Conservation (phyloP, 352 stramenopile genomes). For the Phytophthora citricola region DNA sequence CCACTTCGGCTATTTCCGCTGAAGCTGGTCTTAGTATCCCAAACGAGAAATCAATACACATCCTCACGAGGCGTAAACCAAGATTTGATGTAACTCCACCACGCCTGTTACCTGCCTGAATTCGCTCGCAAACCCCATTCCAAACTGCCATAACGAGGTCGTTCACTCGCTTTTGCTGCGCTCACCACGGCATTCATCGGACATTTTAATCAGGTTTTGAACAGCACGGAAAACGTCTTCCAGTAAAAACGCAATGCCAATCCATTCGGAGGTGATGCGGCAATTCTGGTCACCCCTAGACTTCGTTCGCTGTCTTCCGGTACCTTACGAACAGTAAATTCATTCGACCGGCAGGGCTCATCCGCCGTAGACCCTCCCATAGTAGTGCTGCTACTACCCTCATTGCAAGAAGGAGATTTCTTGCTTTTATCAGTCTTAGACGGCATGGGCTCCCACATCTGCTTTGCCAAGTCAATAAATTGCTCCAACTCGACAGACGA, state of each 20-base stretch:
- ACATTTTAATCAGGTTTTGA: constrained; percentile 38
- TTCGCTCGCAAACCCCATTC: constrained; percentile 52
- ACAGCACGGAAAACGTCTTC: constrained; percentile 52
- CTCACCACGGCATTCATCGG: constrained; percentile 16
- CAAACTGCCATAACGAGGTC: constrained; percentile 38
- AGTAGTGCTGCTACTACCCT: constrained; percentile 28
- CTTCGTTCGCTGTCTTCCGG: background rate
- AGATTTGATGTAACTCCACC: constrained; percentile 35
- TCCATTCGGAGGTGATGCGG: constrained; percentile 33
- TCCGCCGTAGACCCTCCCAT: constrained; percentile 19
- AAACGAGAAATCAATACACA: constrained; percentile 67
- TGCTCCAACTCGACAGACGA: constrained; percentile 29
- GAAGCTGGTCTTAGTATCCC: constrained; percentile 33
- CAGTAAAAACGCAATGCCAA: constrained; percentile 60
- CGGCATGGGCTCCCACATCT: constrained; percentile 23
- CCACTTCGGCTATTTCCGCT: constrained; percentile 7
- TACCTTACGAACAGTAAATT: background rate
- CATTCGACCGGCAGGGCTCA: constrained; percentile 5
- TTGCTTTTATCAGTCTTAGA: constrained; percentile 5
- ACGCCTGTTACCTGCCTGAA: constrained; percentile 22
- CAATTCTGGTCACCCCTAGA: background rate
- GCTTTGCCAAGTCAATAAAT: constrained; percentile 37
- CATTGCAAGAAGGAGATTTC: constrained; percentile 4
- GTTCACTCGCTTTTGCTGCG: constrained; percentile 4
- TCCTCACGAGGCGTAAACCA: constrained; percentile 45